Conservation (phyloP, 768 basidiomycete species). For the Xerocomellus chrysenteron region DNA sequence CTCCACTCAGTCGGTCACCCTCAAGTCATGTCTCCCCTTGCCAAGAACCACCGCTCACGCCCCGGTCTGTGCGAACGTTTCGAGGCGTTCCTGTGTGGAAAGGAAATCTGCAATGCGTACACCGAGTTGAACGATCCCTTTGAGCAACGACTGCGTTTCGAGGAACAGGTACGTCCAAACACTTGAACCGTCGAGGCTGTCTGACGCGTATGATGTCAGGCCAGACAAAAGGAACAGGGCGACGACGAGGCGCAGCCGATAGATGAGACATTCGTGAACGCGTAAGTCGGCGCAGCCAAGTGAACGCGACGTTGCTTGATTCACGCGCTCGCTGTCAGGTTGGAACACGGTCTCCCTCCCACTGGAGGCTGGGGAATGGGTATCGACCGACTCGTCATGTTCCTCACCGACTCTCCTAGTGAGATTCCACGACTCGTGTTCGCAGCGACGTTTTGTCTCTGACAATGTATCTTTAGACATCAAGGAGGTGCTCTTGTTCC, state of each 20-base stretch:
- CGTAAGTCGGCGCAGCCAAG: constrained; percentile 50
- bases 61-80: constrained; percentile 98
- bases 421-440: constrained; percentile 23
- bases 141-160: constrained; percentile 92
- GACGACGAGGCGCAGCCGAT: constrained; percentile 98
- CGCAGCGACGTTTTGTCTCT: neutral
- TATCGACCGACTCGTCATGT: constrained; percentile 97
- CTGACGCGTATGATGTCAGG: constrained; percentile 35
- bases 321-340: constrained; percentile 41
- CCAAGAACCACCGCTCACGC: constrained; percentile 97
- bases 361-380: constrained; percentile 98
- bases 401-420: constrained; percentile 96
- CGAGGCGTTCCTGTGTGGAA: constrained; percentile 96
- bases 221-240: constrained; percentile 91
- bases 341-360: constrained; percentile 96
- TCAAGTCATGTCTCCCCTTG: constrained; percentile 99
- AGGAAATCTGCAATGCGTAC: constrained; percentile 99
- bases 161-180: constrained; percentile 69
- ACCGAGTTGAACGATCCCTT: constrained; percentile 99
- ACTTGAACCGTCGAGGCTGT: neutral
- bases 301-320: neutral
- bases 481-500: constrained; percentile 96
- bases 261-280: constrained; percentile 94
- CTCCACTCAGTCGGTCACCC: constrained; percentile 81
- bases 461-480: constrained; percentile 55